phyloP scores from a whole-genome alignment of 2,329 filamentous ascomycete species.

The Arthrobotrys megalospora region DNA sequence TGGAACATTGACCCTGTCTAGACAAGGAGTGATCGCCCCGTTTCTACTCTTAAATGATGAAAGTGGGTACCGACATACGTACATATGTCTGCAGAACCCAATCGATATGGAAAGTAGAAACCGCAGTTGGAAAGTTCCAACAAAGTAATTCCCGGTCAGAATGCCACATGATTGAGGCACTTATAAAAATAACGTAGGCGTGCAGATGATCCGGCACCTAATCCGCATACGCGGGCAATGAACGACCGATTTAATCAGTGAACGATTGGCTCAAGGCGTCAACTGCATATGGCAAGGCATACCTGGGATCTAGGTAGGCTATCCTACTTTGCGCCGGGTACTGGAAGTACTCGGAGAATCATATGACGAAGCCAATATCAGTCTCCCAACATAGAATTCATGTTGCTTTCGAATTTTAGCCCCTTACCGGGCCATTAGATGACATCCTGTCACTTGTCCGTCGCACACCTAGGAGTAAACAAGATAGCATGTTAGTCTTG shows the following conservation, averaged over 20 bases:
- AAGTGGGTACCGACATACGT: not conserved
- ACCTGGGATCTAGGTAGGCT: too few species aligned
- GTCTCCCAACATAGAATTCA: too few species aligned
- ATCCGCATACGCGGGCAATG: constrained; percentile 3
- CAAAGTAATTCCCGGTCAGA: not conserved
- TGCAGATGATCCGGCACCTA: constrained; percentile 3
- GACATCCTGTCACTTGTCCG: too few species aligned
- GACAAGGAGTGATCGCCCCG: not conserved
- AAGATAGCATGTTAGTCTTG: not conserved
- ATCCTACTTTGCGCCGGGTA: too few species aligned
- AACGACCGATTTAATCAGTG: not conserved
- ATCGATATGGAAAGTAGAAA: not conserved
- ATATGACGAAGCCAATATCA: too few species aligned
- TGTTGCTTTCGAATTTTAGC: too few species aligned
- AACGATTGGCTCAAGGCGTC: too few species aligned
- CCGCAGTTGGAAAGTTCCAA: not conserved
- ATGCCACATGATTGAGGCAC: not conserved
- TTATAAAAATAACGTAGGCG: not conserved
- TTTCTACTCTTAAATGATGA: not conserved
- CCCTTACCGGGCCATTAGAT: too few species aligned
- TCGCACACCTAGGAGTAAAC: not conserved
- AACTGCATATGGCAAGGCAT: not conserved
- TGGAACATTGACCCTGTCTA: constrained; percentile 5
- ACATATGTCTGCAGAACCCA: not conserved
- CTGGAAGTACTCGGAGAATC: too few species aligned